phyloP scores from a whole-genome alignment of 768 basidiomycete genomes.

The Pisolithus albus region DNA sequence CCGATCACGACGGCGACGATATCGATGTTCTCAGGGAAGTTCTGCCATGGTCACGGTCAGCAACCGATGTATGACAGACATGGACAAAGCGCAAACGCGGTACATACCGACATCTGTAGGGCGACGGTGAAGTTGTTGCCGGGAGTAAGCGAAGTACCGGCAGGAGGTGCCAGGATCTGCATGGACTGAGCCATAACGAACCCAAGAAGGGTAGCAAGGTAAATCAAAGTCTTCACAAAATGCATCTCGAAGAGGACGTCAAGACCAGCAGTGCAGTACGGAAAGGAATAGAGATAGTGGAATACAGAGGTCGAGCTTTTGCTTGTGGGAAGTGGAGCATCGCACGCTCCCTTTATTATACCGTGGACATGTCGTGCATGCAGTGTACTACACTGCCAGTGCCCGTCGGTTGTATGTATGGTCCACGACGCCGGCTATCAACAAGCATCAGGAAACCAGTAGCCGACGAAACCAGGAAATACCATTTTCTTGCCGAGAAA shows the following conservation, averaged over 20 bases:
- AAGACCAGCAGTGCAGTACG: background rate
- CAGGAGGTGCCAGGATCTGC: constrained; percentile 5
- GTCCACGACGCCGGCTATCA: too few species aligned
- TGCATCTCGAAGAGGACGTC: constrained; percentile 6
- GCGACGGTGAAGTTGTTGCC: constrained; percentile 10
- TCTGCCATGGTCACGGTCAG: constrained; percentile 3
- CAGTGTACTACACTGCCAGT: too few species aligned
- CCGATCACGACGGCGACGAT: constrained; percentile 27
- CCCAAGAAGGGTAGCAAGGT: constrained; percentile 8
- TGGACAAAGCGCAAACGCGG: background rate
- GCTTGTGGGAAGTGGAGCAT: background rate
- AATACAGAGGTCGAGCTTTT: background rate
- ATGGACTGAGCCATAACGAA: constrained; percentile 13
- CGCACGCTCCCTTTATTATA: too few species aligned
- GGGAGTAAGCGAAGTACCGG: constrained; percentile 5
- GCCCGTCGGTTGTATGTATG: too few species aligned
- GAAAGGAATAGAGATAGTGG: background rate
- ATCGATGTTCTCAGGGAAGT: constrained; percentile 18
- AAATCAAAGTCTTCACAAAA: constrained; percentile 10
- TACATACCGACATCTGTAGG: constrained; percentile 15
- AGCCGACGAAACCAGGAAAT: too few species aligned
- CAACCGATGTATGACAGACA: too few species aligned
- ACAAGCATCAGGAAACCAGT: too few species aligned
- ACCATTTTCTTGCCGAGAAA: too few species aligned
- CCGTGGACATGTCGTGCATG: too few species aligned